Evolutionary conservation across 805 yeast species (phyloP), one percentile per base, ranked within the genome.

Genomic region (Candida vaughaniae): DNA sequence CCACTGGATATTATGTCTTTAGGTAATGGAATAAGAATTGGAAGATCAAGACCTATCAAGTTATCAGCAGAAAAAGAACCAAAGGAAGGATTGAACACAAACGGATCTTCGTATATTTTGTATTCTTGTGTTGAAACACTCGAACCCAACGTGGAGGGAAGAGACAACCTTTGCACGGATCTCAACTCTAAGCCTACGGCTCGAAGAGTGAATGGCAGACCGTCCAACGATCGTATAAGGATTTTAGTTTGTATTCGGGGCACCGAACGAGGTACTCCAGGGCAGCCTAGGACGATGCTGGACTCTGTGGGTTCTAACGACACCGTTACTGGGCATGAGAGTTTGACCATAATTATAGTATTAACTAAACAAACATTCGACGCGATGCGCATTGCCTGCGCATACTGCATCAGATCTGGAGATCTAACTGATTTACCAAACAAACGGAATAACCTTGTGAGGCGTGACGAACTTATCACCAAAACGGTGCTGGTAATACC

Each of bases 201-300:
- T n/a, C 77, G 63, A 26, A 80, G 52, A 2, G 55, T 55, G 45
- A 75, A 72, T 10, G 77, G 73, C 6, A 49, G 49, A 3, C 77
- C 79, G 33, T 66, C 64, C 9, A 63, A 63, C 1, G 82, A 72
- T 36, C 85, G 62, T 12, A 80, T 53, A 44, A 78, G 77, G 11
- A 81, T 51, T 17, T 69, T 72, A 6, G 84, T 78, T 36, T 78
- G 78, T 3, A 80, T 61, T 19, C 85, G 67, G 2, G 87, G 86
- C 19, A 67, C 51, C 29, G 73, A 78, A 35, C 78, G 70, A 1
- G 82, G 77, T 1, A 81, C 77, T 0, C 88, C 88, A 0, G 87
- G 86, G 56, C 84, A 78, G 3, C 88, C 88, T 33, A 71, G 60
- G 2, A 81, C 77, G 0, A 77, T 60, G n/a, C 77, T 66, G 19